Percentiles rank a stretch among this genome's conserved stretches.
Evolutionary conservation across 257 asterid genomes (phyloP).

Genomic region (Gentiana macrophylla): DNA sequence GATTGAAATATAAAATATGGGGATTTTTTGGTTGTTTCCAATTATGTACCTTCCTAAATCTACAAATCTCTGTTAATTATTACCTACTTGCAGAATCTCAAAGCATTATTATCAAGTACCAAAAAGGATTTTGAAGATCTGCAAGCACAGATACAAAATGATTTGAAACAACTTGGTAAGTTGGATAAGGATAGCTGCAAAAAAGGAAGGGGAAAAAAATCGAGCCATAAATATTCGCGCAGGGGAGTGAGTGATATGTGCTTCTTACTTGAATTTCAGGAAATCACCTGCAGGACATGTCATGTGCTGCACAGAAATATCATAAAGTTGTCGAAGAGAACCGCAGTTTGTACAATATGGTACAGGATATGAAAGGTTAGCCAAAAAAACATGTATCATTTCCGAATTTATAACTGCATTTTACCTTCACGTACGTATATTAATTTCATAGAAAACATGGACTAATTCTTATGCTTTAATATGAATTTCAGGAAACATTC

Average conservation of each 20-base stretch:
- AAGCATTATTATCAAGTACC: slow-evolving; percentile 38
- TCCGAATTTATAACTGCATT: background rate
- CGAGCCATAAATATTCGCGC: background rate
- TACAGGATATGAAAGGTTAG: slow-evolving; percentile 85
- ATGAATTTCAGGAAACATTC: slow-evolving; percentile 62
- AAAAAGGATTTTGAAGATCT: slow-evolving; percentile 51
- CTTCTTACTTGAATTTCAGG: slow-evolving; percentile 36
- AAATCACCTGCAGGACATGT: slow-evolving; percentile 64
- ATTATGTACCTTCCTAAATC: no score
- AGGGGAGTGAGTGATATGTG: background rate
- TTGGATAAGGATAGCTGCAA: background rate
- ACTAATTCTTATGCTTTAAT: slow-evolving; percentile 2
- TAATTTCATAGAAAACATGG: background rate
- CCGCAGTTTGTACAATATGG: slow-evolving; percentile 67
- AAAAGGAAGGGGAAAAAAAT: background rate
- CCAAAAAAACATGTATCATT: slow-evolving; percentile 1
- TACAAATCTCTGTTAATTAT: slow-evolving; percentile 3
- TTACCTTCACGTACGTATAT: background rate
- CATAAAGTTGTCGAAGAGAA: slow-evolving; percentile 78
- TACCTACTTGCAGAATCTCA: slow-evolving; percentile 51
- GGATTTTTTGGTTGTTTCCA: no score
- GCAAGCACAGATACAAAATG: slow-evolving; percentile 61
- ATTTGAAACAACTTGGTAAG: slow-evolving; percentile 62
- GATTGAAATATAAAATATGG: no score
- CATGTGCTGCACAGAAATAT: slow-evolving; percentile 69